Conservation (phyloP, 345 rosid species). For the Pugionium cornutum region DNA sequence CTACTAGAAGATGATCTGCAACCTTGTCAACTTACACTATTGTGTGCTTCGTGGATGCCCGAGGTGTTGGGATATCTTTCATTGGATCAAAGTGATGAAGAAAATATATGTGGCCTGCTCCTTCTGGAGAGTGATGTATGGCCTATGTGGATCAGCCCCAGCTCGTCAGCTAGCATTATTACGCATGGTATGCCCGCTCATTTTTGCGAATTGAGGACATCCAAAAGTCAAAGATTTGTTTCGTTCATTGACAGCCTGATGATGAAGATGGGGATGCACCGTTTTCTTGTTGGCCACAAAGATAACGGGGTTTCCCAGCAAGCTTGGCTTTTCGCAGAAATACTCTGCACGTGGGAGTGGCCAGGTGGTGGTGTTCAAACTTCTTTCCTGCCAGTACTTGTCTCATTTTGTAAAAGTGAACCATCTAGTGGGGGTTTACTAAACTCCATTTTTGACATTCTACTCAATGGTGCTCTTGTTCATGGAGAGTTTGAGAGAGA, state of each 20-base stretch:
- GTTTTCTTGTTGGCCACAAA: conserved; percentile 47
- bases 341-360: conserved; percentile 95
- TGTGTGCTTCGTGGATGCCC: conserved; percentile 67
- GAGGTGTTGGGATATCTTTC: conserved; percentile 64
- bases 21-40: conserved; percentile 46
- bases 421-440: conserved; percentile 46
- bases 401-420: conserved; percentile 53
- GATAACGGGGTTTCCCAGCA: conserved; percentile 45
- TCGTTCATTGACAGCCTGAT: conserved; percentile 71
- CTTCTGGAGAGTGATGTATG: conserved; percentile 62
- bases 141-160: conserved; percentile 74
- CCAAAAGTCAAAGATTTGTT: conserved; percentile 58
- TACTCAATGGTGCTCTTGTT: conserved; percentile 82
- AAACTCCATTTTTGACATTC: conserved; percentile 65
- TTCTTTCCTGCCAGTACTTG: conserved; percentile 71
- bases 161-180: conserved; percentile 36
- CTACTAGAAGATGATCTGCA: conserved; percentile 54
- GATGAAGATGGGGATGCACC: conserved; percentile 58
- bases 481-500: conserved; percentile 49
- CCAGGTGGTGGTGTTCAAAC: conserved; percentile 71
- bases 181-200: conserved; percentile 27
- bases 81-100: conserved; percentile 58
- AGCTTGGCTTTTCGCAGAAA: conserved; percentile 91
- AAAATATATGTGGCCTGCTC: conserved; percentile 63
- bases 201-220: conserved; percentile 44